These are phyloP conservation scores for Marasmius fiardii DNA, from an alignment of 1,284 basidiomycete species.

Conservation along the genomic window DNA sequence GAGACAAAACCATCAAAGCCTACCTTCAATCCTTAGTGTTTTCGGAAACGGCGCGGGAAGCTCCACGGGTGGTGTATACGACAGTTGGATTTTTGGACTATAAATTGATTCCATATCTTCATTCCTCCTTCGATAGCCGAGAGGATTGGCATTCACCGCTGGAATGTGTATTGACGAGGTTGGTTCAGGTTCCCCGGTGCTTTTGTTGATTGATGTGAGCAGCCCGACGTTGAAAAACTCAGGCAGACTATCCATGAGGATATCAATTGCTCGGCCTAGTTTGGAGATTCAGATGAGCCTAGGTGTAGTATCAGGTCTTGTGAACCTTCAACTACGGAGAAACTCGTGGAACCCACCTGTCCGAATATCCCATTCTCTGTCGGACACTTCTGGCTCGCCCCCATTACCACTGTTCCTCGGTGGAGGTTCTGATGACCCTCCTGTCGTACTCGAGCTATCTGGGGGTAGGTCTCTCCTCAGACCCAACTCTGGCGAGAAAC, in stretches of 20 bases:
- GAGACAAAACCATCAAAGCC: slow-evolving; percentile 12
- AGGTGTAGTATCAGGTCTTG: slow-evolving; percentile 27
- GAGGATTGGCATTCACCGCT: slow-evolving; percentile 21
- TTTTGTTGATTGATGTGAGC: slow-evolving; percentile 49
- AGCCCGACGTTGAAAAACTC: slow-evolving; percentile 71
- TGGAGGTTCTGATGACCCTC: slow-evolving; percentile 18
- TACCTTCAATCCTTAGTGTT: slow-evolving; percentile 67
- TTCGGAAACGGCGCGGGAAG: slow-evolving; percentile 68
- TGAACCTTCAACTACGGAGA: background rate
- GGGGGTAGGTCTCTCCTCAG: background rate
- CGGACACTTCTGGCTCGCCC: slow-evolving; percentile 26
- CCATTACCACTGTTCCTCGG: slow-evolving; percentile 11
- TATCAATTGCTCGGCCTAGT: slow-evolving; percentile 65
- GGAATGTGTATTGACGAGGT: slow-evolving; percentile 19
- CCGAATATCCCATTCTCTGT: slow-evolving; percentile 64
- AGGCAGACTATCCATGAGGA: slow-evolving; percentile 66
- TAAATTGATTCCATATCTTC: slow-evolving; percentile 47
- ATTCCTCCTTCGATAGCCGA: slow-evolving; percentile 21
- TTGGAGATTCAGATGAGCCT: slow-evolving; percentile 7
- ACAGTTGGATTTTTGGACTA: slow-evolving; percentile 47
- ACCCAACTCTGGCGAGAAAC: background rate
- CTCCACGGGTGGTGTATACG: slow-evolving; percentile 62
- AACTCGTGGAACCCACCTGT: slow-evolving; percentile 41
- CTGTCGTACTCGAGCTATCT: background rate
- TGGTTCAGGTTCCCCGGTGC: slow-evolving; percentile 31